phyloP scores from a whole-genome alignment of 1,139 yeast genomes.

The Yamadazyma atlantica region DNA sequence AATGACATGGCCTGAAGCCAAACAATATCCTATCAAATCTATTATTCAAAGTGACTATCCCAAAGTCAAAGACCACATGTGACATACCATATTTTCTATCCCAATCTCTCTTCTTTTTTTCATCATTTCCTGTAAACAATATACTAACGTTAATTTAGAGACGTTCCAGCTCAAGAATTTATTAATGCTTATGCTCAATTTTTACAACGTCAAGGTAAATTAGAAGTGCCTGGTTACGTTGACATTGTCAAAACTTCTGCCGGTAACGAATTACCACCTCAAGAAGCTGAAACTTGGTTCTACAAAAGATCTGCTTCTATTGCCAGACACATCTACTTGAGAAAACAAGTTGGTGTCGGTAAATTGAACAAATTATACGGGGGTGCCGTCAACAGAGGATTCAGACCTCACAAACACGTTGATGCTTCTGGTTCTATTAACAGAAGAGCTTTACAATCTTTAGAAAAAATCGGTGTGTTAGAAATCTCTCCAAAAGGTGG shows the following conservation, averaged over 20 bases:
- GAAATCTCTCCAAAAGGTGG: conserved; percentile 98
- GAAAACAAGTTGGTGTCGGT: conserved; percentile 99
- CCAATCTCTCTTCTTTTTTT: too few relatives aligned
- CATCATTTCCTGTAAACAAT: neutral
- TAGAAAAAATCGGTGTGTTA: conserved; percentile 96
- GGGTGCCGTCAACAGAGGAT: conserved; percentile 99
- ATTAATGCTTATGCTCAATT: conserved; percentile 99
- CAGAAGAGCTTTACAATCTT: conserved; percentile 98
- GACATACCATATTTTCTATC: neutral
- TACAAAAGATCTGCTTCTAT: conserved; percentile 99
- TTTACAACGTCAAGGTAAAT: conserved; percentile 99
- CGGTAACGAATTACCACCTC: conserved; percentile 99
- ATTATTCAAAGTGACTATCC: too few relatives aligned
- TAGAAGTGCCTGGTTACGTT: conserved; percentile 99
- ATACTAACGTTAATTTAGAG: conserved; percentile 57
- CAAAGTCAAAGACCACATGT: neutral
- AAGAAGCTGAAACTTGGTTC: conserved; percentile 99
- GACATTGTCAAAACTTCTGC: conserved; percentile 99
- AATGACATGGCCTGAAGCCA: too few relatives aligned
- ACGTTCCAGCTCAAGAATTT: conserved; percentile 99
- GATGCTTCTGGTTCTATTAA: conserved; percentile 99
- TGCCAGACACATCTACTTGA: conserved; percentile 99
- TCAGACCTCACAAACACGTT: conserved; percentile 97
- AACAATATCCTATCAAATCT: too few relatives aligned
- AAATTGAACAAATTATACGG: conserved; percentile 99